Evolutionary conservation across 2,329 filamentous ascomycete genomes (phyloP), one percentile per base, ranked within the genome.

Genomic region (Ophiobolus disseminans): DNA sequence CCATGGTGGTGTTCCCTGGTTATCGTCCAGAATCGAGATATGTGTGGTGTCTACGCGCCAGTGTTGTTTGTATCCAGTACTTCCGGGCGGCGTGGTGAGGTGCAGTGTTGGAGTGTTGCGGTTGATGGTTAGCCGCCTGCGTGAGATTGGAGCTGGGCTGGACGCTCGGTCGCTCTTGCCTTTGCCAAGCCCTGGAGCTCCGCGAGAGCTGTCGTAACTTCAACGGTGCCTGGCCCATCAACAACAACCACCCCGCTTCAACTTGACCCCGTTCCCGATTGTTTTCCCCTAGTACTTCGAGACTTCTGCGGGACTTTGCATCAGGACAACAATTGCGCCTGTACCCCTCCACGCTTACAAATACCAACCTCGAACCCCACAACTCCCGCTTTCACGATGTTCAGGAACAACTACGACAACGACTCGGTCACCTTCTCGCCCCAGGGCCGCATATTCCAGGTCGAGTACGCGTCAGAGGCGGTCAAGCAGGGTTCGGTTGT

Each of bases 371-470:
- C 26, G 19, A 35, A 39, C 38, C 44, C 50, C 55, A 62, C 62
- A 53, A 23, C 39, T 41, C 45, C 46, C 55, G 50, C 59, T 50
- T 50, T 60, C 83, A 86, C 71, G 71, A 97, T 99, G 94, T 99
- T 99, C 81, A 86, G 94, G 79, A 99, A 99, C 84, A 97, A 97
- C 80, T 99, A 99, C 84, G 94, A 99, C 82, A 99, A 99, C 86
- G 94, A 99, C 79, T 96, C 93, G 58, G 92, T 97, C 79, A 99
- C 94, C 79, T 99, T 97, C 86, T 99, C 94, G 68, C 94, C 94
- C 57, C 94, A 99, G 82, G 94, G 94, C 74, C 90, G 94, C 74
- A 97, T 99, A 82, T 99, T 99, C 79, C 94, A 99, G 78, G 95
- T 99, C 69, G 94, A 99, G 78, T 99, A 99, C 84, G 94, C 94